Conservation (phyloP, 2,329 filamentous ascomycete genomes). For the Talaromyces sp. region DNA sequence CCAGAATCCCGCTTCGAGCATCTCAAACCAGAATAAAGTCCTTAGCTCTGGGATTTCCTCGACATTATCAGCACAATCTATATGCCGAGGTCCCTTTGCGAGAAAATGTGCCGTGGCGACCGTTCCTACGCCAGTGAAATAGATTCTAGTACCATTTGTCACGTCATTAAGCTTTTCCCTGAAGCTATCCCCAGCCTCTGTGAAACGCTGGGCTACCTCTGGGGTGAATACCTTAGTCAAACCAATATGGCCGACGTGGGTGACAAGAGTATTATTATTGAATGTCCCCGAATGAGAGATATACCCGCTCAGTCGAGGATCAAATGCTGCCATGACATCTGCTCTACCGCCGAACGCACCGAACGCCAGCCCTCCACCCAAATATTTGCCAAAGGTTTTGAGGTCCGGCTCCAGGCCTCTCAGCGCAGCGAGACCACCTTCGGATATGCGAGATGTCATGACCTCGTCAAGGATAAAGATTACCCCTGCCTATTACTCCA, state of each 20-base stretch:
- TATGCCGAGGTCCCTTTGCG: background rate
- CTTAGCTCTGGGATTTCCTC: background rate
- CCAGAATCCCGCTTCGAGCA: background rate
- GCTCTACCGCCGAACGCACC: constrained; percentile 62
- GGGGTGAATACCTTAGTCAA: background rate
- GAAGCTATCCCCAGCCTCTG: background rate
- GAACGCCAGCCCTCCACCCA: constrained; percentile 65
- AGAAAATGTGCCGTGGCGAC: background rate
- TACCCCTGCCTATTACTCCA: background rate
- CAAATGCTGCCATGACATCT: constrained; percentile 58
- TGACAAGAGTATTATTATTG: constrained; percentile 64
- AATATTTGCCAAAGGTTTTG: constrained; percentile 63
- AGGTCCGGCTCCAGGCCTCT: constrained; percentile 56
- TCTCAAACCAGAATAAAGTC: background rate
- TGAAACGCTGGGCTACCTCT: background rate
- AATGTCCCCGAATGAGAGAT: constrained; percentile 62
- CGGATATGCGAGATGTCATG: constrained; percentile 61
- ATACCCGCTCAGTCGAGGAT: constrained; percentile 42
- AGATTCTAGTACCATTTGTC: background rate
- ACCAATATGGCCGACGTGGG: constrained; percentile 52
- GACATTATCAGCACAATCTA: background rate
- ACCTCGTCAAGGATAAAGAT: constrained; percentile 67
- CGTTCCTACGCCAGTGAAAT: background rate
- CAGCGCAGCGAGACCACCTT: constrained; percentile 48
- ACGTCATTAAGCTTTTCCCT: background rate